Evolutionary conservation across 371 early-diverging fungal species (phyloP), one percentile per base, ranked within the genome.

Genomic region (Rhizomucor miehei): DNA sequence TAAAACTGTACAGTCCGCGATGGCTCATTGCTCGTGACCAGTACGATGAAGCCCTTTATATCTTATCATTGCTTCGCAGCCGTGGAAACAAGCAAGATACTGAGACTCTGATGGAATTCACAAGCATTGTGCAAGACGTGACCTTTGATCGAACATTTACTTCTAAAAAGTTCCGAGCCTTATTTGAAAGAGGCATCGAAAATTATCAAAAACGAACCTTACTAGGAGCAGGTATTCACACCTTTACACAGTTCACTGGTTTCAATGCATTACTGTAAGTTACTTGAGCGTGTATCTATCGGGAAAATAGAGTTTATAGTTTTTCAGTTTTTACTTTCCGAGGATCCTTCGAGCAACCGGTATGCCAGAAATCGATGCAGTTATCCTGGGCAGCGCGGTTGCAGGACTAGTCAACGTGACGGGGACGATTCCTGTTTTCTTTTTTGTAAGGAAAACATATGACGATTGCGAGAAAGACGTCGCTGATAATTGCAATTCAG

Each of bases 171-270:
- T 73, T 89, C 56, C 57, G 62, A 12, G 64, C 64, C 44, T 25
- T 74, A 12, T 48, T 70, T n/a, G 50, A 41, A 21, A 66, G 59
- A 48, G 88, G 86, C 9, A 80, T 85, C 56, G 67, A 79, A 37
- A 80, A 82, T 16, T 64, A 74, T 47, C 62, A 63, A 8, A 78
- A 81, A 24, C 77, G 92, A 44, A 71, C 85, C 1, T 55, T 84
- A 16, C 71, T 93, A 19, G 92, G 89, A 6, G 69, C 89, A 14
- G 67, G 80, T 12, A 76, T 90, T 41, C 93, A 91, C 62, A 67
- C 67, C 3, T 81, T 89, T 57, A 85, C 87, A 29, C 91, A 91
- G 63, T 71, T 89, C 1, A 86, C 88, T 1, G 91, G 91, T 14
- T 85, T 89, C 67, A 89, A 89, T 64, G 83, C 82, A 5, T 69